These are phyloP conservation scores for Fusarium sp. DNA, from an alignment of 2,329 filamentous ascomycete genomes.

Conservation along the genomic window DNA sequence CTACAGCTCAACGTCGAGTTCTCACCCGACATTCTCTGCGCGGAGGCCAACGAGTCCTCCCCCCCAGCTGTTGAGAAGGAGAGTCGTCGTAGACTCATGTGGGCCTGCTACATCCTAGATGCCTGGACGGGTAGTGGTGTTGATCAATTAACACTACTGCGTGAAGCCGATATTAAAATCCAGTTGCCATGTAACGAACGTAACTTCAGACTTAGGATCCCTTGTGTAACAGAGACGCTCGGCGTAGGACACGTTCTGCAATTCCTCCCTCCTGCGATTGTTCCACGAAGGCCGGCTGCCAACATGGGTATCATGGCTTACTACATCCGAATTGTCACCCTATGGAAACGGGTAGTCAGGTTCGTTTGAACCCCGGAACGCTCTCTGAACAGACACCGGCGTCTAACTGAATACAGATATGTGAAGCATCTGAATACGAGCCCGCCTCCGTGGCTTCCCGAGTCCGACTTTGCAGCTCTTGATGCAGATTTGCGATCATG, in stretches of 20 bases:
- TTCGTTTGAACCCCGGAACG: constrained; percentile 32
- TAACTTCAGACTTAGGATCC: constrained; percentile 53
- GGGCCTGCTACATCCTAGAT: constrained; percentile 54
- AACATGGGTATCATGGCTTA: constrained; percentile 57
- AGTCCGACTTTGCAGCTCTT: constrained; percentile 54
- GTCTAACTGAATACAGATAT: constrained; percentile 45
- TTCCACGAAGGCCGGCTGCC: constrained; percentile 51
- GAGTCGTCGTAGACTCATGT: constrained; percentile 53
- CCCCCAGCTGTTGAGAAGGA: constrained; percentile 51
- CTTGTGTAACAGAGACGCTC: constrained; percentile 52
- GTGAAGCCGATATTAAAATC: constrained; percentile 54
- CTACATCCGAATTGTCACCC: constrained; percentile 53
- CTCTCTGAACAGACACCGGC: background rate
- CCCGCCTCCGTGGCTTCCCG: constrained; percentile 54
- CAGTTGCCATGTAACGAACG: constrained; percentile 53
- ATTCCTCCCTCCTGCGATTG: constrained; percentile 51
- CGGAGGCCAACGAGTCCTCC: constrained; percentile 43
- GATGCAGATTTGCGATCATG: constrained; percentile 53
- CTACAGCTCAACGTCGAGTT: constrained; percentile 52
- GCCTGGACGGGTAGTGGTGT: constrained; percentile 53
- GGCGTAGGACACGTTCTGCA: constrained; percentile 53
- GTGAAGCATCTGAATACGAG: constrained; percentile 53
- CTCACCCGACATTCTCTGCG: constrained; percentile 51
- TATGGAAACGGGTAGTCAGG: constrained; percentile 54
- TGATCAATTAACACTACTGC: constrained; percentile 51